These are phyloP conservation scores for Colletotrichum tofieldiae DNA, from an alignment of 2,329 filamentous ascomycete genomes.

Conservation along the genomic window DNA sequence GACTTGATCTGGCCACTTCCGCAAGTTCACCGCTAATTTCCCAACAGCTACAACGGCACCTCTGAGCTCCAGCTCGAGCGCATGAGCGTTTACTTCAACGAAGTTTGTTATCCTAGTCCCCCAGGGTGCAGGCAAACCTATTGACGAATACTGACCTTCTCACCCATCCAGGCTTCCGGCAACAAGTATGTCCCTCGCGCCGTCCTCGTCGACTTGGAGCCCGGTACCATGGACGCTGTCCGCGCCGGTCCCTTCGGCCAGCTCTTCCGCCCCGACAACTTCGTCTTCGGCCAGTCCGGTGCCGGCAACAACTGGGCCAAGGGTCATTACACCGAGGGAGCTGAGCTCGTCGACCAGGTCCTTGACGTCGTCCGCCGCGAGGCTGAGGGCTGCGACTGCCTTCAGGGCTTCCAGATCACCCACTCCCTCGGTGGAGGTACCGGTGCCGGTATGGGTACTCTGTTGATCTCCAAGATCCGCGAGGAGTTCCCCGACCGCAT, in stretches of 20 bases:
- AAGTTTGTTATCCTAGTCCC: constrained; percentile 58
- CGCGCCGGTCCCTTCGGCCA: constrained; percentile 98
- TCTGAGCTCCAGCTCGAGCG: constrained; percentile 99
- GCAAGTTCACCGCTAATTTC: constrained; percentile 46
- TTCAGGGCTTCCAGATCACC: constrained; percentile 99
- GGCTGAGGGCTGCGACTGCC: constrained; percentile 98
- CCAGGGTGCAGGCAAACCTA: constrained; percentile 20
- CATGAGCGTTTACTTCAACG: constrained; percentile 99
- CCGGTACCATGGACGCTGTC: constrained; percentile 99
- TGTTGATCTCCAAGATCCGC: constrained; percentile 99
- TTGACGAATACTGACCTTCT: constrained; percentile 36
- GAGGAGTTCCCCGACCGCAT: constrained; percentile 99
- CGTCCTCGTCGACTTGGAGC: constrained; percentile 99
- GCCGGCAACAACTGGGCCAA: constrained; percentile 99
- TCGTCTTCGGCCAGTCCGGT: constrained; percentile 99
- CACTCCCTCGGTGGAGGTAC: constrained; percentile 99
- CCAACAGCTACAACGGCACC: constrained; percentile 90
- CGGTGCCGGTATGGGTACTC: constrained; percentile 99
- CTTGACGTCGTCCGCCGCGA: constrained; percentile 98
- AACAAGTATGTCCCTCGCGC: constrained; percentile 99
- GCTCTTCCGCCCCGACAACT: constrained; percentile 99
- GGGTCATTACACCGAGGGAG: constrained; percentile 99
- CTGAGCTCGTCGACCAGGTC: constrained; percentile 97
- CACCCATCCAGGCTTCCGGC: constrained; percentile 79
- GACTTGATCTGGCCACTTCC: constrained; percentile 25